Evolutionary conservation across 1,139 yeast genomes (phyloP), one percentile per base, ranked within the genome.

Genomic region (Cylindricascospora bacillispora): DNA sequence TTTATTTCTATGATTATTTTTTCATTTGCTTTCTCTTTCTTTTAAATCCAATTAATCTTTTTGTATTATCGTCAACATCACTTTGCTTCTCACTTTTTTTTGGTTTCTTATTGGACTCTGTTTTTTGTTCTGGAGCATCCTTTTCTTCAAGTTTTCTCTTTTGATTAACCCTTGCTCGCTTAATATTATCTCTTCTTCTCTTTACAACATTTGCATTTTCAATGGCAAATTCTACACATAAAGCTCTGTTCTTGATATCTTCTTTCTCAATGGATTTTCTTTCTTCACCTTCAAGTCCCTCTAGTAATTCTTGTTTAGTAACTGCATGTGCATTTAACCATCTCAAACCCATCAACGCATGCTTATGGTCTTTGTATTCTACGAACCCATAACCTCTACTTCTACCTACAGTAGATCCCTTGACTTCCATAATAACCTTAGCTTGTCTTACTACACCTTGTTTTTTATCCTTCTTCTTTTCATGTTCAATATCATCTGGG

Each of bases 261-360:
- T 73, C 79, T 28, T 62, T 46, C 38, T 70, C 61, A 12, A 71
- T 69, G 18, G 54, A 32, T 49, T 71, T 68, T 54, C 63, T 59
- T 54, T 78, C 82, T 31, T 80, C 89, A 5, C 78, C 92, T 20
- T 65, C 61, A 38, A 79, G 54, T 7, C 93, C 94, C 37, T 67
- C 83, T 13, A 70, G 43, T 22, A 82, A 67, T 56, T 86, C 95
- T 6, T 67, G 72, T 27, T 57, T 57, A 0, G 81, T 60, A 3
- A 89, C 94, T 47, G 72, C 78, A 53, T 89, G 95, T 3, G 94
- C 95, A 59, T 89, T 89, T 54, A 89, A 67, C 95, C 95, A 92
- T 63, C 99, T 73, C 37, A 89, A 68, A 4, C 93, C 97, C 95
- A 86, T 86, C 40, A 89, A 67, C 1, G 99, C 98, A 38, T 80